These are phyloP conservation scores for Plantago coronopus DNA, from an alignment of 305 asterid species.

Conservation along the genomic window DNA sequence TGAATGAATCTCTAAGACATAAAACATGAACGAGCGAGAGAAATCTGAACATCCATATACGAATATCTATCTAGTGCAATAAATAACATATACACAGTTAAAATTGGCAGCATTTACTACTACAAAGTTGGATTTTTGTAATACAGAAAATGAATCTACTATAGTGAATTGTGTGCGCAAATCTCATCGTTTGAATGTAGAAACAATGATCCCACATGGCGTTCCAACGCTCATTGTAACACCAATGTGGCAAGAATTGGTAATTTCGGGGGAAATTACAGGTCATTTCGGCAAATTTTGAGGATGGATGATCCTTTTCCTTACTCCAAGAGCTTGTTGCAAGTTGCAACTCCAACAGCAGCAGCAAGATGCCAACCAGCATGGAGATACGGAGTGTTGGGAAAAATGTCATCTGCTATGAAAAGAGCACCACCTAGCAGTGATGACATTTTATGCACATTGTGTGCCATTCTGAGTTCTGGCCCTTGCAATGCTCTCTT, in stretches of 20 bases:
- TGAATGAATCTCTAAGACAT: too few species aligned
- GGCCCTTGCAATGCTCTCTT: conserved; percentile 75
- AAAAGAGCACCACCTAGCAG: conserved; percentile 72
- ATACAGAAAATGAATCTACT: conserved; percentile 1
- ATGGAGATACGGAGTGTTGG: conserved; percentile 73
- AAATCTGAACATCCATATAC: too few species aligned
- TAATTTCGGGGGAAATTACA: conserved; percentile 6
- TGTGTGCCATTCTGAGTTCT: conserved; percentile 57
- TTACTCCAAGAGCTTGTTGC: conserved; percentile 71
- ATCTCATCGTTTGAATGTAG: neutral
- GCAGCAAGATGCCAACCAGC: conserved; percentile 98
- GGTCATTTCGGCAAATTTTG: conserved; percentile 60
- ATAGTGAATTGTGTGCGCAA: neutral
- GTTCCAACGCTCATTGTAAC: conserved; percentile 7
- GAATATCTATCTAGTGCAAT: too few species aligned
- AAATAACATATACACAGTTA: neutral
- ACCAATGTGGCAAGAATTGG: neutral
- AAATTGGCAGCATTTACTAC: neutral
- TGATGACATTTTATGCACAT: conserved; percentile 74
- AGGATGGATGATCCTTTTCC: conserved; percentile 5
- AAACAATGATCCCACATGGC: neutral
- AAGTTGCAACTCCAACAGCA: conserved; percentile 75
- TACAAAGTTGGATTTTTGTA: neutral
- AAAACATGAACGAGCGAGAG: too few species aligned
- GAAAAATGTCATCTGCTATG: conserved; percentile 65